Base-by-base conservation (phyloP, 192 early-diverging fungal genomes). In the Coemansia sp. region DNA sequence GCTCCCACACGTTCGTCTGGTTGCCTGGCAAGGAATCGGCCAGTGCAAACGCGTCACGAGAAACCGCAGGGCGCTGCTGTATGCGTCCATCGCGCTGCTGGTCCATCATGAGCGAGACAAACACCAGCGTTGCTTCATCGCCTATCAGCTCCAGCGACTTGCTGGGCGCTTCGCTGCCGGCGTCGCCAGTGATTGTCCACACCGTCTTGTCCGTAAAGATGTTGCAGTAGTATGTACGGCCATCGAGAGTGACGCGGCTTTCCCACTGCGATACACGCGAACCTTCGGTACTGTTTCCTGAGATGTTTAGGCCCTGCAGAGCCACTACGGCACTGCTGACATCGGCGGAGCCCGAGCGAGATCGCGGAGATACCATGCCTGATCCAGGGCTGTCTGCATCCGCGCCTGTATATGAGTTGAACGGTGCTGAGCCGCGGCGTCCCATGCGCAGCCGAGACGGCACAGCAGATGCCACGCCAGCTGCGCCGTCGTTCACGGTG, bases 151-250 rank as follows among this genome's bases (percentile, higher is more conserved):
- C 70, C 46, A 84, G 70, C 40, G 54, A 51, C 50, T 45, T 49
- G 45, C 28, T 21, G 8, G 38, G 40, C 8, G 39, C 41, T 7
- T 68, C 77, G 6, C 70, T 69, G 20, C 60, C 79, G 18, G 53
- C 39, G 10, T 80, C 65, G 42, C 71, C 66, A 1, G 77, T 59
- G 11, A 86, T 51, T 21, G 28, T 54, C 85, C 85, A 88, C 30
- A 64, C 72, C 5, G 81, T 85, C 50, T 78, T 71, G 62, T 88
- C 85, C 9, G 87, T 87, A 17, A 87, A 68, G 58, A 83, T 81
- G 69, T 88, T 85, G 79, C 82, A 87, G 58, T 71, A 87, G 61
- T 86, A 88, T 11, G 62, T 59, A 12, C 81, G 63, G 2, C 84
- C 81, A 43, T 88, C 87, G 0, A 72, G 62, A 17, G 81, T 76